A percentile compares a stretch with the other conserved stretches of the same genome.
Evolutionary conservation across 805 yeast genomes (phyloP).

Genomic region (Cyberlindnera maclurae): DNA sequence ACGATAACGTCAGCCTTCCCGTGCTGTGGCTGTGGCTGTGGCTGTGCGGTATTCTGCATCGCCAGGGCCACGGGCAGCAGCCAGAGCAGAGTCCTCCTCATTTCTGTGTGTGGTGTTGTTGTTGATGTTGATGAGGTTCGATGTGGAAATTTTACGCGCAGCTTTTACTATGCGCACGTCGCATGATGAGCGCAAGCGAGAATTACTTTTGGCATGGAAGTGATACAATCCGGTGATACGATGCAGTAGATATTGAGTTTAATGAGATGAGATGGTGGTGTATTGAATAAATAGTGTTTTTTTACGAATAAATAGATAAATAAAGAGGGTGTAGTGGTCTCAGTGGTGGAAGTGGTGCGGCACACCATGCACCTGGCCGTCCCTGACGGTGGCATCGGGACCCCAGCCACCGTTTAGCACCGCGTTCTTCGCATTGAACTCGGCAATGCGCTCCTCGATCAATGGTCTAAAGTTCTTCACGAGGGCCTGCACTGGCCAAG

Average conservation of each 20-base stretch:
- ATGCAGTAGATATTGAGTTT: neutral
- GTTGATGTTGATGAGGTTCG: too few relatives aligned
- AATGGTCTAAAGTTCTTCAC: constrained; percentile 80
- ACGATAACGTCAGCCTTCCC: constrained; percentile 2
- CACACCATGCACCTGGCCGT: constrained; percentile 59
- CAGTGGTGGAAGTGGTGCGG: constrained; percentile 29
- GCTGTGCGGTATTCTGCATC: too few relatives aligned
- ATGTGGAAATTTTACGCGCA: too few relatives aligned
- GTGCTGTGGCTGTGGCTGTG: too few relatives aligned
- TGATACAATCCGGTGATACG: too few relatives aligned
- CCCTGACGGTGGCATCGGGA: constrained; percentile 45
- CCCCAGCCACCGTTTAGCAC: constrained; percentile 78
- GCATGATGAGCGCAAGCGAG: too few relatives aligned
- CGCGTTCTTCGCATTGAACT: constrained; percentile 40
- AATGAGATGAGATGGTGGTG: too few relatives aligned
- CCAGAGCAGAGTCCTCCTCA: too few relatives aligned
- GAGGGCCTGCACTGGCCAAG: constrained; percentile 90
- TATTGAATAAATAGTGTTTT: constrained; percentile 5
- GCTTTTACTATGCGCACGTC: too few relatives aligned
- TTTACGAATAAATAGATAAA: constrained; percentile 5
- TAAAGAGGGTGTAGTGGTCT: constrained; percentile 4
- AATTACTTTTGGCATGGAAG: too few relatives aligned
- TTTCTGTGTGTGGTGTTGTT: too few relatives aligned
- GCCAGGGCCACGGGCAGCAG: too few relatives aligned
- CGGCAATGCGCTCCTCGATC: constrained; percentile 66